Evolutionary conservation across 768 basidiomycete species (phyloP).

Genomic region (Trametes elegans): DNA sequence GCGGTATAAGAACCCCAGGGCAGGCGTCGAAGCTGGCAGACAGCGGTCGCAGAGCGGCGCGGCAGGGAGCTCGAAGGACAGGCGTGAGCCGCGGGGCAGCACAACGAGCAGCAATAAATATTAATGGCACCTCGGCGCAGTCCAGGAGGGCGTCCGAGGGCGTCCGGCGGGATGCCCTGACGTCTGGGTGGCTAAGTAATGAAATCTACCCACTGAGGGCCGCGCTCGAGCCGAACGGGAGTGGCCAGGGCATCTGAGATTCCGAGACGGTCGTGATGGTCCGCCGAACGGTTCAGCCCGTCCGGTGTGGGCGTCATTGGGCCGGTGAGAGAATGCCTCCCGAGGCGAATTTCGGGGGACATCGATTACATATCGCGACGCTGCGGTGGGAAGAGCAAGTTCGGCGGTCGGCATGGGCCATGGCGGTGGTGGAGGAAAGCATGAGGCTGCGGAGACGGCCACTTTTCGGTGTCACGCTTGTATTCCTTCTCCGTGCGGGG

Average conservation of each 20-base stretch:
- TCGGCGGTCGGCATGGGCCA: neutral
- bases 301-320: neutral
- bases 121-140: slow-evolving; percentile 8
- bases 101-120: slow-evolving; percentile 6
- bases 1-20: neutral
- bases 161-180: neutral
- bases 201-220: slow-evolving; percentile 4
- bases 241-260: slow-evolving; percentile 2
- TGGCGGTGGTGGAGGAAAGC: neutral
- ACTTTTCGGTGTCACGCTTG: neutral
- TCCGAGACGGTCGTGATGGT: neutral
- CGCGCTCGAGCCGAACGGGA: neutral
- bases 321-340: neutral
- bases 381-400: neutral
- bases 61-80: neutral
- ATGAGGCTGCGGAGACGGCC: neutral
- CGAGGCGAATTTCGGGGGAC: neutral
- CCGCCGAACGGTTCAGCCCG: neutral
- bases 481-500: neutral
- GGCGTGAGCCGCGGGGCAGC: neutral
- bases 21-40: neutral
- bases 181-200: neutral
- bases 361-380: slow-evolving; percentile 3
- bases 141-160: neutral
- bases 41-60: slow-evolving; percentile 9